Evolutionary conservation across 176 grass and related monocot species (phyloP), one percentile per base, ranked within the genome.

Genomic region (Panicum miliaceum): DNA sequence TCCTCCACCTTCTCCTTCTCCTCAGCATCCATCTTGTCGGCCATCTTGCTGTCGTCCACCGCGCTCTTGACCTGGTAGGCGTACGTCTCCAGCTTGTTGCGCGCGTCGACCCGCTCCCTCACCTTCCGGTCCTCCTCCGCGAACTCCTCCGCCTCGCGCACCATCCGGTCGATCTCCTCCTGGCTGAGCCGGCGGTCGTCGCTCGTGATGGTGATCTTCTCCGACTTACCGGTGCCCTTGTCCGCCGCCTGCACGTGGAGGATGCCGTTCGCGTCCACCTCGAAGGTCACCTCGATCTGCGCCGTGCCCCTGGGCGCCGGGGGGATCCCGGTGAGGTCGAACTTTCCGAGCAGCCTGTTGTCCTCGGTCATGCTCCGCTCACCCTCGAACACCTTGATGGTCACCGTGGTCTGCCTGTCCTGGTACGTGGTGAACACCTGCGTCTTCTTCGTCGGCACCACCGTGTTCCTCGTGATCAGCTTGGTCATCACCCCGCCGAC

Each of bases 231-330:
- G 0, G 81, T 84, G 15, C 50, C 73, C 46, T 80, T 84, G 54
- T 89, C 87, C 72, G 32, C 73, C 20, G 87, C 81, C 25, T 70
- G 62, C n/a, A 88, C 85, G 2, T 74, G 71, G 23, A 87, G 76
- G 52, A 81, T 87, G 40, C 54, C 66, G 50, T 87, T 83, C 6
- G 71, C 86, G 56, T 88, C 86, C 5, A 84, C 41, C 73, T 81
- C 82, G 15, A 89, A 85, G 16, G 75, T 75, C 23, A 89, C 81
- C 64, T 85, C 75, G n/a, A 89, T 89, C 25, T 85, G 82, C 20
- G 81, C 76, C 22, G 43, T 63, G 6, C 82, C 87, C 71, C 87
- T 69, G 9, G 57, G 57, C 3, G 57, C 57, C 57, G 57, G n/a
- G 10, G 57, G 57, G 57, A 60, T 60, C n/a, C 57, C 57, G 8